Base-by-base conservation (phyloP, 371 early-diverging fungal species). In the Chytridiales sp. region DNA sequence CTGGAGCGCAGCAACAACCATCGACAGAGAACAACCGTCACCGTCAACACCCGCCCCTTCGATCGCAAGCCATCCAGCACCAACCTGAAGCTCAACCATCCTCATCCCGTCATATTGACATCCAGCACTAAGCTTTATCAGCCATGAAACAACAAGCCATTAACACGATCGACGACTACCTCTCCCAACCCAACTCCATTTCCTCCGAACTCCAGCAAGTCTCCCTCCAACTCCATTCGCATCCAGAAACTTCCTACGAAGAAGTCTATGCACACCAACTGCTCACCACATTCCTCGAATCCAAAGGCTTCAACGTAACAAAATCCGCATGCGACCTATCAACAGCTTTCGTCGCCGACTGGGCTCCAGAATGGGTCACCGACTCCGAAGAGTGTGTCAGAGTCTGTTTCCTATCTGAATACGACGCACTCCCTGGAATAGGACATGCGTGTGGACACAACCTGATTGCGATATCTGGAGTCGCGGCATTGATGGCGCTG, bases 381-480 rank as follows among this genome's bases (percentile, higher is more conserved):
- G 29, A 30, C 5, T 13, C 4, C 21, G 48, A 30, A 19, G 27
- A 53, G 24, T 22, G 19, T 22, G 52, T 59, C 30, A 53, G 47
- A 1, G 53, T 66, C 13, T 66, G 55, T 6, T 69, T 69, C 34
- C 52, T 69, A 4, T 59, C 64, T 15, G 68, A 68, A 56, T 72
- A 57, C 56, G 73, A 73, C 54, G 73, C 73, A n/a, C 58, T 67
- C 51, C 66, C 73, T 6, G 50, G 34, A 38, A 60, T 73, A 39
- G 64, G 68, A n/a, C 69, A 69, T 34, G 72, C 69, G 13, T 68
- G 69, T 34, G 72, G 73, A 22, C 73, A 73, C 53, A 73, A 73
- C 40, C 47, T 73, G 32, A 73, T 73, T 36, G 69, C 69, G 4
- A 59, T 69, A 17, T 24, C 47, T 5, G 70, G 73, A 15, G 52